Conservation (phyloP, 192 early-diverging fungal genomes). For the Linnemannia elongata region DNA sequence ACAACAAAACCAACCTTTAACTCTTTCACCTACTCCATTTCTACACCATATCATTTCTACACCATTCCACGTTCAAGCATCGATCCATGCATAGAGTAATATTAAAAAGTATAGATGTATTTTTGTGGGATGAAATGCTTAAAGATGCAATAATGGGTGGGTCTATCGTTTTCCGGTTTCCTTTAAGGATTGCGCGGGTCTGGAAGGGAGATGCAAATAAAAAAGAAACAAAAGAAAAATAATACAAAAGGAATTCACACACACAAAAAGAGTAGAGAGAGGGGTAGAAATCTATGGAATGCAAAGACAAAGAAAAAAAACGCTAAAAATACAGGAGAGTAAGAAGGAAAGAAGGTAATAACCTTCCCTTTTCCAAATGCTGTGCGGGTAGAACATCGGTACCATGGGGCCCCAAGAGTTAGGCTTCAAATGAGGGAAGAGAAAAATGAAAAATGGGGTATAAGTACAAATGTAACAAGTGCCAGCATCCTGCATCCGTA, state of each 20-base stretch:
- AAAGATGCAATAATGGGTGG: slow-evolving; percentile 12
- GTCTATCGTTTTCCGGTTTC: slow-evolving; percentile 2
- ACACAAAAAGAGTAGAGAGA: slow-evolving; percentile 12
- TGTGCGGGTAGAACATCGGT: slow-evolving; percentile 42
- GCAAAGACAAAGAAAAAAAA: slow-evolving; percentile 5
- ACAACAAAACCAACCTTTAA: neutral
- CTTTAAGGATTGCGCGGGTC: neutral
- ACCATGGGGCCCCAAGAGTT: slow-evolving; percentile 21
- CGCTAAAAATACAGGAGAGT: slow-evolving; percentile 42
- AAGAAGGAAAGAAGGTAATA: neutral
- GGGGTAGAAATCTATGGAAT: slow-evolving; percentile 2
- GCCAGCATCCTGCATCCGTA: slow-evolving; percentile 55
- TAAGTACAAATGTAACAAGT: slow-evolving; percentile 30
- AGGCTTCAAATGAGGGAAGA: slow-evolving; percentile 39
- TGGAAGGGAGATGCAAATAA: neutral
- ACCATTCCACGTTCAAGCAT: neutral
- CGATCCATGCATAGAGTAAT: neutral
- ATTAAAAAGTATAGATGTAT: neutral
- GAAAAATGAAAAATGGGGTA: slow-evolving; percentile 37
- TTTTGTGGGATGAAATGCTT: slow-evolving; percentile 4
- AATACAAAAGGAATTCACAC: neutral
- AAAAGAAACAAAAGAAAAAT: neutral
- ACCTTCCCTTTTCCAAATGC: slow-evolving; percentile 35
- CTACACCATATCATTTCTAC: neutral
- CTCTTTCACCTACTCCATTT: neutral